Base-by-base conservation (phyloP, 495 filamentous ascomycete species). In the Penicillium canescens region DNA sequence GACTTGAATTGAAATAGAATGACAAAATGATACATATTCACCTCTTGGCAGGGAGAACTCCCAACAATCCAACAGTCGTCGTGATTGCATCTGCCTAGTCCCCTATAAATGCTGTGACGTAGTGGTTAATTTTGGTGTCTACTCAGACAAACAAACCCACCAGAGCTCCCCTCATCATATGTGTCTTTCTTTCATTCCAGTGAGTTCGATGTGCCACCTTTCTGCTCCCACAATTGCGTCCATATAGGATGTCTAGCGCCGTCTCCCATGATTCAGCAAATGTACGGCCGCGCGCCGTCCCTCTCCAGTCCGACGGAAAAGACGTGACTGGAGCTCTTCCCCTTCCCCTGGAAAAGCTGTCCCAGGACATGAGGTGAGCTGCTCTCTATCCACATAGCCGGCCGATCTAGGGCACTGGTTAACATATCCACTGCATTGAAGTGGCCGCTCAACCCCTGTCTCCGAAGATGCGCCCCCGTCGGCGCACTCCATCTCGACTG, bases 401-500 rank as follows among this genome's bases (percentile, higher is more conserved):
- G 24, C 13, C 1, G 12, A 18, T 28, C 14, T 5, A 13, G 14
- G 20, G 14, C 31, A 48, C 50, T 58, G 42, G 41, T 47, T 57
- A 28, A 61, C 40, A 10, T 23, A 2, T 26, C n/a, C 42, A 8
- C 6, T 21, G 13, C 40, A 42, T 39, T 42, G 31, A 56, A 97
- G 92, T 73, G 92, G 91, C 56, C 83, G 82, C 45, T 90, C 90
- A n/a, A 97, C 94, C 28, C 93, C 93, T 10, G 69, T 97, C 35
- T 86, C 95, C 42, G 79, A 85, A 63, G 92, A 97, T 82, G 94
- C 94, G 12, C 94, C 91, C 14, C 94, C 92, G 3, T 96, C 92
- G 2, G 85, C 85, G 28, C 84, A 90, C 55, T 91, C 90, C 31
- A 88, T 96, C 57, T 94, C 90, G 35, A 85, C 85, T 14, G 91